phyloP scores from a whole-genome alignment of 2,329 filamentous ascomycete genomes.

The Didymosphaeria variabile region DNA sequence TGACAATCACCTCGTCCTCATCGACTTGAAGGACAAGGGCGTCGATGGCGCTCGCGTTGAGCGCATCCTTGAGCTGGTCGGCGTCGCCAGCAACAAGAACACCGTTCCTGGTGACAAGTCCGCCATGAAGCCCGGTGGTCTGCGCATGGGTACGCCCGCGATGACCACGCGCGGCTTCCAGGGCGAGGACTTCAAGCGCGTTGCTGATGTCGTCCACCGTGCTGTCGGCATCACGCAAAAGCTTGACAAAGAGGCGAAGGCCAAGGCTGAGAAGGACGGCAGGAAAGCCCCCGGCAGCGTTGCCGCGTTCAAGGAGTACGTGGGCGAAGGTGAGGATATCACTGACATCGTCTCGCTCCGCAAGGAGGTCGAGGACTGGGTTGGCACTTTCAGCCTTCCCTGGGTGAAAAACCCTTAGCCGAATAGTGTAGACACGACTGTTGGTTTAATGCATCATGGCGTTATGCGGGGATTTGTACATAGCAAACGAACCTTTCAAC shows the following conservation, averaged over 20 bases:
- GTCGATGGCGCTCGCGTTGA: constrained; percentile 96
- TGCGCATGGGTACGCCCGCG: constrained; percentile 95
- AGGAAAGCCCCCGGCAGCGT: constrained; percentile 52
- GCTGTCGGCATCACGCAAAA: constrained; percentile 54
- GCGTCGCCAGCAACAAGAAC: constrained; percentile 99
- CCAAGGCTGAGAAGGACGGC: constrained; percentile 47
- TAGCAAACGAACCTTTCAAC: constrained; percentile 13
- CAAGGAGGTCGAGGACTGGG: constrained; percentile 54
- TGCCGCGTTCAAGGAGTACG: constrained; percentile 52
- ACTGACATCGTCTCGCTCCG: constrained; percentile 53
- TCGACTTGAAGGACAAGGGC: constrained; percentile 86
- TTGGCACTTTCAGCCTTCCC: constrained; percentile 52
- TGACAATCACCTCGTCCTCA: constrained; percentile 95
- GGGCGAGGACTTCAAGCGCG: constrained; percentile 85
- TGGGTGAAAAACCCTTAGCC: constrained; percentile 46
- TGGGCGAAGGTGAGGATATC: constrained; percentile 53
- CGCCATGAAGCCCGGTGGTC: constrained; percentile 90
- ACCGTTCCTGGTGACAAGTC: constrained; percentile 97
- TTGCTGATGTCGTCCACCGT: constrained; percentile 53
- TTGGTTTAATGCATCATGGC: constrained; percentile 2
- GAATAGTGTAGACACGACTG: constrained; percentile 21
- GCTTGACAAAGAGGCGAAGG: constrained; percentile 51
- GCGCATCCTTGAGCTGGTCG: constrained; percentile 95
- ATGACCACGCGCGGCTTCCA: constrained; percentile 98
- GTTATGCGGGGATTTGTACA: constrained; percentile 21